Conservation (phyloP, 495 filamentous ascomycete species). For the Lasiosphaeriaceae sp. region DNA sequence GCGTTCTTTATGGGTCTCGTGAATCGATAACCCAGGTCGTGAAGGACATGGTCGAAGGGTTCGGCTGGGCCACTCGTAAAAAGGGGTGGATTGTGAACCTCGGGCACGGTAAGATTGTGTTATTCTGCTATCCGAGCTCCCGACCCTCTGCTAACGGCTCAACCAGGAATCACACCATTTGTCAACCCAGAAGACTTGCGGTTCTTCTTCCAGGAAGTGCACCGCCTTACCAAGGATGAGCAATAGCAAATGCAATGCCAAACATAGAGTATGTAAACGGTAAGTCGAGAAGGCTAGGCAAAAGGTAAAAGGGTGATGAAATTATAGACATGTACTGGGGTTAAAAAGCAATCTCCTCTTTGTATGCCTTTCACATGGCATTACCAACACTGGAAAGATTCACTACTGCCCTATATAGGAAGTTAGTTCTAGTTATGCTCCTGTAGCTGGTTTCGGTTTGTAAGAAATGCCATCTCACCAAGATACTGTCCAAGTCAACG, state of each 20-base stretch:
- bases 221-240: constrained; percentile 53
- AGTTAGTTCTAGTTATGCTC: neutral
- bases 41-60: constrained; percentile 79
- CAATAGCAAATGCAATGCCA: constrained; percentile 3
- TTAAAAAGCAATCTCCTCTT: too few species aligned
- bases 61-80: constrained; percentile 52
- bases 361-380: constrained; percentile 5
- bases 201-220: constrained; percentile 92
- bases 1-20: constrained; percentile 80
- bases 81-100: constrained; percentile 76
- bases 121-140: neutral
- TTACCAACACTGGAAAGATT: constrained; percentile 16
- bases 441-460: neutral
- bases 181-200: constrained; percentile 88
- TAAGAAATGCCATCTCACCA: constrained; percentile 34
- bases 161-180: constrained; percentile 80
- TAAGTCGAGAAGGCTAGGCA: too few species aligned
- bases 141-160: neutral
- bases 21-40: constrained; percentile 76
- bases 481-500: constrained; percentile 29
- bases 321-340: too few species aligned
- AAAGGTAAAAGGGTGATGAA: too few species aligned
- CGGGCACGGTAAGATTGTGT: constrained; percentile 72
- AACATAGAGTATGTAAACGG: too few species aligned
- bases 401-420: constrained; percentile 18